Conservation (phyloP, 2,329 filamentous ascomycete species). For the Scedosporium apiospermum region DNA sequence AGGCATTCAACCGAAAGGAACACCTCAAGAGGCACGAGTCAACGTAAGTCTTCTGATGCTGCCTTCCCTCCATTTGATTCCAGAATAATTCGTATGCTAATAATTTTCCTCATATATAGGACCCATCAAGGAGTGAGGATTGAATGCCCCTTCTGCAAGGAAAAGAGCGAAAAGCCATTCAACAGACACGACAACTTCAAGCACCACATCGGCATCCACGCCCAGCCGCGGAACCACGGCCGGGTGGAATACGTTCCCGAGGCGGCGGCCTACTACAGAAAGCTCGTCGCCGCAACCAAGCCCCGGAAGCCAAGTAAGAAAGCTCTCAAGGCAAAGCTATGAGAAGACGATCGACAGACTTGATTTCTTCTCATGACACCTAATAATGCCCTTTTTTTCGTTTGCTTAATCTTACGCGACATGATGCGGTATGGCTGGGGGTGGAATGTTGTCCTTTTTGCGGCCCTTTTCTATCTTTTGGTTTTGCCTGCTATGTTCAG, state of each 20-base stretch:
- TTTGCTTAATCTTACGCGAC: too few species aligned
- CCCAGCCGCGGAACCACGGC: constrained; percentile 13
- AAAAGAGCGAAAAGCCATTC: constrained; percentile 10
- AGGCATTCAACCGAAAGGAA: constrained; percentile 42
- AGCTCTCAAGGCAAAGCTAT: not conserved
- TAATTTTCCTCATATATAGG: not conserved
- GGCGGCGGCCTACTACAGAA: not conserved
- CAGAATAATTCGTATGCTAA: not conserved
- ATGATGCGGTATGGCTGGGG: not conserved
- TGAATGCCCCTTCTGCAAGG: constrained; percentile 11
- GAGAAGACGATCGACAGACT: not conserved
- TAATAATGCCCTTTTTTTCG: too few species aligned
- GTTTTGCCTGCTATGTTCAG: too few species aligned
- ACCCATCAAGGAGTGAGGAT: constrained; percentile 6
- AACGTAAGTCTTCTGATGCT: constrained; percentile 29
- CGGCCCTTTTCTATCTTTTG: not conserved
- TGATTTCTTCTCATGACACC: not conserved
- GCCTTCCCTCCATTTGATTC: not conserved
- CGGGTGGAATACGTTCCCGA: constrained; percentile 1
- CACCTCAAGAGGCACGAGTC: constrained; percentile 46
- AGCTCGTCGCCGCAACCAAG: not conserved
- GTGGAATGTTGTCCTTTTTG: not conserved
- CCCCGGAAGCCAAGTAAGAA: not conserved
- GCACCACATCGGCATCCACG: constrained; percentile 31
- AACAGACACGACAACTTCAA: constrained; percentile 32